A percentile compares a stretch with the other conserved stretches of the same genome.
Conservation (phyloP, 1,139 yeast genomes). For the Protomyces macrosporus region DNA sequence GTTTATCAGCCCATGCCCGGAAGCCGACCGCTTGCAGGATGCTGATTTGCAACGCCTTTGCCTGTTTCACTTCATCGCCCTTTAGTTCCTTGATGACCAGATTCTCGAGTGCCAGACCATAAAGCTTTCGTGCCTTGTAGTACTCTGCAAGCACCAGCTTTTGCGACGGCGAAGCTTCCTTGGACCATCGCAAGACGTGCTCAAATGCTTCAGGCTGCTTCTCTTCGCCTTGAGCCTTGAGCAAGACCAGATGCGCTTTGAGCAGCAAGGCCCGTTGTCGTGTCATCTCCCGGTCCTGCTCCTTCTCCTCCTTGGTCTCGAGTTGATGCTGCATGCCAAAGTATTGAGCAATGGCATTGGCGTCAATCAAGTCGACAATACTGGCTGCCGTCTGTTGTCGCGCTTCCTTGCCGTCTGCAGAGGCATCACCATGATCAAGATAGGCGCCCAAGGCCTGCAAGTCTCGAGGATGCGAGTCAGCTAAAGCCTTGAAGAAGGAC, state of each 20-base stretch:
- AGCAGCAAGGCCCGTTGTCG: not conserved
- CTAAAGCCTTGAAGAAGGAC: slow-evolving; percentile 16
- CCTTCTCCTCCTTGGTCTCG: not conserved
- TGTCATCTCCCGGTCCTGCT: slow-evolving; percentile 3
- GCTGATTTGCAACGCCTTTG: not conserved
- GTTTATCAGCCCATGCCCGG: slow-evolving; percentile 11
- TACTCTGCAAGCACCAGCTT: slow-evolving; percentile 1
- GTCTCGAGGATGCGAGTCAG: slow-evolving; percentile 21
- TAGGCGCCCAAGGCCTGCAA: slow-evolving; percentile 23
- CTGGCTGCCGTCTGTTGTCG: slow-evolving; percentile 13
- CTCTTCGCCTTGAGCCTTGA: slow-evolving; percentile 1
- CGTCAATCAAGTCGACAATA: slow-evolving; percentile 25
- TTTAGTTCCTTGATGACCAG: slow-evolving; percentile 14
- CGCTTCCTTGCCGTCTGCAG: slow-evolving; percentile 8
- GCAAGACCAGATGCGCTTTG: slow-evolving; percentile 4
- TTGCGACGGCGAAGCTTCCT: not conserved
- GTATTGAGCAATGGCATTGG: slow-evolving; percentile 18
- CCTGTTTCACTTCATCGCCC: slow-evolving; percentile 14
- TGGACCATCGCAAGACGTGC: not conserved
- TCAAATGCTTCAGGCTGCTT: not conserved
- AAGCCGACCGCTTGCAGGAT: slow-evolving; percentile 2
- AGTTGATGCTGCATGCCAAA: slow-evolving; percentile 14
- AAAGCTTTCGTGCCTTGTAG: slow-evolving; percentile 6
- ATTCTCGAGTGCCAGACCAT: slow-evolving; percentile 26
- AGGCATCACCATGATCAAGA: slow-evolving; percentile 15